Base-by-base conservation (phyloP, 2,329 filamentous ascomycete genomes). In the Ceratocystis cubensis region DNA sequence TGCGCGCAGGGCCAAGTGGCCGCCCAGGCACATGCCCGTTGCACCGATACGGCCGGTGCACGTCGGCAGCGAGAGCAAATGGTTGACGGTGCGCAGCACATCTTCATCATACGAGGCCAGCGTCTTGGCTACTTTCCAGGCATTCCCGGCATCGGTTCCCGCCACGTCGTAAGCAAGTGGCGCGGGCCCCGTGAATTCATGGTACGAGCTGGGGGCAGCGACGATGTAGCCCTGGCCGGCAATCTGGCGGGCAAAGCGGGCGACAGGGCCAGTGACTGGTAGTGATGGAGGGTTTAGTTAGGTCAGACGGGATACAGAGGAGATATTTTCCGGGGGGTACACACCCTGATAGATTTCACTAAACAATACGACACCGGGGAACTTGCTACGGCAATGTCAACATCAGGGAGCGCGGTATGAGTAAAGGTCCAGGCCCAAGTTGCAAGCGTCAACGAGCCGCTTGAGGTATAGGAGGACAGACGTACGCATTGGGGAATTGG, bases 271-370 rank as follows among this genome's bases (percentile, higher is more conserved):
- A 67, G 92, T 96, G 20, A 96, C 92, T 92, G 6, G 33, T 5
- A 13, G 48, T 46, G 63, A 30, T 10, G 33, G n/a, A 8, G 22
- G 22, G 3, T 46, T 17, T 10, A 8, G 57, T 13, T 28, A 25
- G 22, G 22, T 20, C 8, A 1, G 44, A 15, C 7, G 20, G 13
- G n/a, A 22, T 10, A 57, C 53, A 68, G 50, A 56, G 50, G 25
- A 15, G 5, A 6, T 30, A 1, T 22, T 25, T 8, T 28, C 50
- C 50, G 50, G 22, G 22, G 7, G 20, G 22, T 15, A 56, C 73
- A 67, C 75, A 91, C 91, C 91, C 85, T 96, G 92, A 74, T 96
- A 96, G 72, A 96, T 96, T 77, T 96, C 92, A 71, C 88, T 92
- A 74, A 96, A 96, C 66, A 96, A 81, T 15, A 89, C 88, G 4